Conservation (phyloP, 257 asterid genomes). For the Penstemon davidsonii region DNA sequence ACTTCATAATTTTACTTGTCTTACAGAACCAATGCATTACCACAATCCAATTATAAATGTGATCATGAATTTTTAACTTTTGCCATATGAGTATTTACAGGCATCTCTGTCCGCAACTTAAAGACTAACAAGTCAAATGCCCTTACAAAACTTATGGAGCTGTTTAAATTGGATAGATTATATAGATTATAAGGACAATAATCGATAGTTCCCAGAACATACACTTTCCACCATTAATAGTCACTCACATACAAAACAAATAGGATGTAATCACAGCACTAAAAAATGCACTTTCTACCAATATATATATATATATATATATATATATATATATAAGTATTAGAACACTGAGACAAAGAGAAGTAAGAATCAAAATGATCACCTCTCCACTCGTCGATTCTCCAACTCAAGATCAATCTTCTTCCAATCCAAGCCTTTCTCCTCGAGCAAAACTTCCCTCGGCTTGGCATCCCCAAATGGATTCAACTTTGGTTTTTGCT, state of each 20-base stretch:
- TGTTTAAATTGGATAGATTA: background rate
- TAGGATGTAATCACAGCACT: constrained; percentile 10
- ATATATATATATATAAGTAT: background rate
- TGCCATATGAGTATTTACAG: background rate
- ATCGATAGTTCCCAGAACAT: background rate
- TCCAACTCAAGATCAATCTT: constrained; percentile 90
- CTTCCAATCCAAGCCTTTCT: constrained; percentile 95
- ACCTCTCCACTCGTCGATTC: constrained; percentile 79
- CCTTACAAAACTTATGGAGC: background rate
- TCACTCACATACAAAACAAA: background rate
- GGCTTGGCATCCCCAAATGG: constrained; percentile 98
- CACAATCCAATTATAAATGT: constrained; percentile 5
- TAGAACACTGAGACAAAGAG: background rate
- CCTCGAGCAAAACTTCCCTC: constrained; percentile 90
- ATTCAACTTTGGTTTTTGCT: constrained; percentile 77
- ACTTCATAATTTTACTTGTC: background rate
- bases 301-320: background rate
- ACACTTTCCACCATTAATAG: constrained; percentile 3
- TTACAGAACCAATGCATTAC: constrained; percentile 8
- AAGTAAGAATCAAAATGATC: constrained; percentile 12
- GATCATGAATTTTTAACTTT: background rate
- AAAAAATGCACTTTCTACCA: background rate
- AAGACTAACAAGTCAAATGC: constrained; percentile 7
- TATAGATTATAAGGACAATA: background rate
- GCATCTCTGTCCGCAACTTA: background rate